phyloP scores from a whole-genome alignment of 2,329 filamentous ascomycete genomes.

The Teratosphaeria viscida region DNA sequence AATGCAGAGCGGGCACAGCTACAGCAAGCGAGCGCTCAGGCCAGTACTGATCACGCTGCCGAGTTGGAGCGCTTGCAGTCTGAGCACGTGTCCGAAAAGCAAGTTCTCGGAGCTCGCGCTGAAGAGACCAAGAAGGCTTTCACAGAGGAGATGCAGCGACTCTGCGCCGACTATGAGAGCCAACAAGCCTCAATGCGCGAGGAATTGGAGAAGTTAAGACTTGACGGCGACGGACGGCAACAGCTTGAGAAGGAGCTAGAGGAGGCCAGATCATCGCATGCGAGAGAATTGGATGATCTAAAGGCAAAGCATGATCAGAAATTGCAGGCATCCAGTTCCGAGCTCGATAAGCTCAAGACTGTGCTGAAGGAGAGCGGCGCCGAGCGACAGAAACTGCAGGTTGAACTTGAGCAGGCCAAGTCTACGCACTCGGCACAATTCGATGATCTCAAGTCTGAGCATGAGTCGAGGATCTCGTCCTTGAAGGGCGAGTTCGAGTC shows the following conservation, averaged over 20 bases:
- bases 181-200: neutral
- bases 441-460: neutral
- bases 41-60: neutral
- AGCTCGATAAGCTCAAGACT: neutral
- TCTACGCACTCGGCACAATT: neutral
- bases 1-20: neutral
- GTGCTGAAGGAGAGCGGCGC: neutral
- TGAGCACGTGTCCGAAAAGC: neutral
- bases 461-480: neutral
- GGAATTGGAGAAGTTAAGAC: neutral
- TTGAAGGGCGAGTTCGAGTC: neutral
- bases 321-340: neutral
- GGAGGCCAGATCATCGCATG: neutral
- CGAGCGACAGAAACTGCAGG: neutral
- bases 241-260: neutral
- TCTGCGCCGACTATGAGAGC: neutral
- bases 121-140: neutral
- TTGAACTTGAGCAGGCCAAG: neutral
- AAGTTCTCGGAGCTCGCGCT: neutral
- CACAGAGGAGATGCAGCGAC: neutral
- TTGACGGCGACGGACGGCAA: neutral
- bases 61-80: neutral
- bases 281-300: neutral
- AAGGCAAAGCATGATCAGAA: conserved; percentile 1
- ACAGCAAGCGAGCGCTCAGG: neutral